These are phyloP conservation scores for Macadamia integrifolia DNA, from an alignment of 164 flowering plant species.

Conservation along the genomic window DNA sequence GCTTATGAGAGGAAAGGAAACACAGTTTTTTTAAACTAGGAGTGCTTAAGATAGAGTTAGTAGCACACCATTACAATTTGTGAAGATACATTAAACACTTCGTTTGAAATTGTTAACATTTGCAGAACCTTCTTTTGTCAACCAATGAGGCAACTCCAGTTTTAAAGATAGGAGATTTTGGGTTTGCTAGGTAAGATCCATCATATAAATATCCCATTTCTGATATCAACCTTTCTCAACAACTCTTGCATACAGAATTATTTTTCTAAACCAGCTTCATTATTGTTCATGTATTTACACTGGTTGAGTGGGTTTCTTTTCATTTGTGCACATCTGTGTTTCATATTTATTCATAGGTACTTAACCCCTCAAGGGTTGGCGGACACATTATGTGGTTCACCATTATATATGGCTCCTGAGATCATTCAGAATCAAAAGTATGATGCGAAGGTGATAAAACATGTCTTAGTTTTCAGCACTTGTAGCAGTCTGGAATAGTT, in stretches of 20 bases:
- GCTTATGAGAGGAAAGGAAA: no score
- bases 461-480: background rate
- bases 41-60: no score
- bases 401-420: constrained; percentile 72
- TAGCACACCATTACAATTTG: no score
- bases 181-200: constrained; percentile 48
- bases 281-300: no score
- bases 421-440: constrained; percentile 50
- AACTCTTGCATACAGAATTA: no score
- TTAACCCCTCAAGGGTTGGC: constrained; percentile 49
- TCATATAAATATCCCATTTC: background rate
- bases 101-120: background rate
- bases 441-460: constrained; percentile 49
- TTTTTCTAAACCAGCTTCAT: no score
- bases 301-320: no score
- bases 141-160: constrained; percentile 24
- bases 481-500: background rate
- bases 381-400: constrained; percentile 64
- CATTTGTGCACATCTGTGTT: background rate
- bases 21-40: no score
- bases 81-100: no score
- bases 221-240: background rate
- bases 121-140: constrained; percentile 54
- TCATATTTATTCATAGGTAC: constrained; percentile 22
- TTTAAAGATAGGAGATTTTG: constrained; percentile 65